Evolutionary conservation across 1,284 basidiomycete species (phyloP), one percentile per base, ranked within the genome.

Genomic region (Ceratobasidium sp.): DNA sequence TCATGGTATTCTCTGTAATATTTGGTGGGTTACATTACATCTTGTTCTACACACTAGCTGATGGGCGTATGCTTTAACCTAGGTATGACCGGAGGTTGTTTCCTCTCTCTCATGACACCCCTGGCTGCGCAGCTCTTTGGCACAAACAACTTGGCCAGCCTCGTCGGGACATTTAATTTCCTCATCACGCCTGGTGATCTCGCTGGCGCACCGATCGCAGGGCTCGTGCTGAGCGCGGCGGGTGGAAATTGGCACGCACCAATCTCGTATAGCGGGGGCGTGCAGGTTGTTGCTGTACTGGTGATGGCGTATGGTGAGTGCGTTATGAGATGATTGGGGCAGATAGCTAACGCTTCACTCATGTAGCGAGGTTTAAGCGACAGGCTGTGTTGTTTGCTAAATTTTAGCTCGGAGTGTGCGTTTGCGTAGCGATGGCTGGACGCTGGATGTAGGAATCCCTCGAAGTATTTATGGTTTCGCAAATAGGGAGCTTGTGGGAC

Each of bases 81-180:
- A 61, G 64, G 43, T 22, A 9, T 52, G 3, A 76, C 61, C n/a
- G 59, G 61, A 34, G 62, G 43, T n/a, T 62, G 52, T 2, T 73
- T 78, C 19, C 46, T 78, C 1, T 79, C 79, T 54, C 68, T 81
- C 67, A 78, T 81, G 64, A 77, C 81, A 11, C 79, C 80, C 19
- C 78, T 80, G 8, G 78, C 76, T 7, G 80, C 78, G 0, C 78
- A 80, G 43, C 73, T 81, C 13, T 81, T 80, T 67, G 81, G 81
- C 3, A 78, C 76, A 0, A 65, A 77, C 0, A 81, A 79, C 25
- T 76, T 81, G 29, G 81, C 81, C 5, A 77, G 79, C 1, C 52
- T 81, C 6, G 79, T 80, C 9, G 81, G 81, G 13, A 71, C 81
- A 4, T 76, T 80, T 22, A 78, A 79, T 54, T 52, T 81, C 46